Percentiles rank a stretch among this genome's conserved stretches.
phyloP scores from a whole-genome alignment of 75 land plant genomes.

The Picea glauca region DNA sequence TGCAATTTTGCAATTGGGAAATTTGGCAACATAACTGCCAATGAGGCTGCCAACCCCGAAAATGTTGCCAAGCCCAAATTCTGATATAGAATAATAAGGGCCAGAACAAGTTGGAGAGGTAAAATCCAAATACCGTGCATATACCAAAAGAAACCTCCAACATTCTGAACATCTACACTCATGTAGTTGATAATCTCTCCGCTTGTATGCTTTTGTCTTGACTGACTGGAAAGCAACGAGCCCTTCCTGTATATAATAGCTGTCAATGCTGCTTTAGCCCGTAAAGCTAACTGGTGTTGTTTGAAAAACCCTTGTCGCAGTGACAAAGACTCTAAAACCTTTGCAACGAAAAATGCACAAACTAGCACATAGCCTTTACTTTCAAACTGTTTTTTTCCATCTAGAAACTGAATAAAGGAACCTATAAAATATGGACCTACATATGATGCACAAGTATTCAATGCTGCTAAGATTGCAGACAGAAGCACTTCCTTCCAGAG shows the following conservation, averaged over 20 bases:
- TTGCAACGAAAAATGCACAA: slow-evolving; percentile 33
- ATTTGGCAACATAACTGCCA: slow-evolving; percentile 46
- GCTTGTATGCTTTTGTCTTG: slow-evolving; percentile 36
- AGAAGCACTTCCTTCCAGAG: slow-evolving; percentile 28
- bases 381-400: slow-evolving; percentile 21
- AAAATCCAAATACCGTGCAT: slow-evolving; percentile 59
- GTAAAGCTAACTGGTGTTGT: slow-evolving; percentile 27
- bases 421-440: slow-evolving; percentile 71
- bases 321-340: slow-evolving; percentile 52
- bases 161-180: slow-evolving; percentile 56
- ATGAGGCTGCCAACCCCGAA: slow-evolving; percentile 46
- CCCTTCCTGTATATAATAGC: slow-evolving; percentile 60
- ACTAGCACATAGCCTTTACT: slow-evolving; percentile 46
- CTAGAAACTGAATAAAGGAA: slow-evolving; percentile 49
- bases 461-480: slow-evolving; percentile 32
- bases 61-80: slow-evolving; percentile 53
- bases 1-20: slow-evolving; percentile 43
- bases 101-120: slow-evolving; percentile 44
- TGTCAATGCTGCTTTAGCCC: slow-evolving; percentile 39
- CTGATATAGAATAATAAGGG: slow-evolving; percentile 47
- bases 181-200: slow-evolving; percentile 70
- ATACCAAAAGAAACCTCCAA: slow-evolving; percentile 40
- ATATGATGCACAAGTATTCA: slow-evolving; percentile 39
- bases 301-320: slow-evolving; percentile 42
- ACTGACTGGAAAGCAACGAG: slow-evolving; percentile 45